Evolutionary conservation across 177 flowering plant species (phyloP).

Genomic region (Vitis hybrid): DNA sequence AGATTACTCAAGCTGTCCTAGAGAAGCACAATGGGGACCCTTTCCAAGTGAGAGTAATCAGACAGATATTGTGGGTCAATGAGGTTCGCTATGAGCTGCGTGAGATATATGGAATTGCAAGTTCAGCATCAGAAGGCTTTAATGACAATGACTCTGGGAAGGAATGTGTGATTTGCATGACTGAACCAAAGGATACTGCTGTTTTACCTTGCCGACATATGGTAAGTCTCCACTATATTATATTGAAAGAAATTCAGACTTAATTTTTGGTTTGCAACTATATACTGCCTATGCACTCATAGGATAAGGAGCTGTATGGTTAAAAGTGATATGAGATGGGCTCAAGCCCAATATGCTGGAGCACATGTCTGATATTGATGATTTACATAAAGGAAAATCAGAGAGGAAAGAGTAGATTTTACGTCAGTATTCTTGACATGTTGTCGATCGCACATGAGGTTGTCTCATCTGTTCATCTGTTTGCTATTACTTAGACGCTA

Average conservation of each 20-base stretch:
- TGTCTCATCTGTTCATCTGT: background rate
- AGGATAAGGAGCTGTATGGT: background rate
- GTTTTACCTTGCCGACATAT: constrained; percentile 93
- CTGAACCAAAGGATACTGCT: constrained; percentile 88
- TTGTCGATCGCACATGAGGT: background rate
- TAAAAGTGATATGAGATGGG: background rate
- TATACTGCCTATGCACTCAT: background rate
- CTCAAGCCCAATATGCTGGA: background rate
- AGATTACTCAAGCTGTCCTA: constrained; percentile 80
- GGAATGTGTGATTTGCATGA: constrained; percentile 95
- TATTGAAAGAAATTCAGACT: background rate
- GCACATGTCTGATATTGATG: background rate
- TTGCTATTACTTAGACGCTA: background rate
- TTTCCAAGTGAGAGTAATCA: constrained; percentile 70
- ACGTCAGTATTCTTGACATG: background rate
- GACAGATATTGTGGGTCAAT: constrained; percentile 80
- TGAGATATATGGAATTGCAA: constrained; percentile 81
- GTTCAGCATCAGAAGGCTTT: constrained; percentile 46
- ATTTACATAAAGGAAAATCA: background rate
- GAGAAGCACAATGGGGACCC: constrained; percentile 49
- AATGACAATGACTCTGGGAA: constrained; percentile 60
- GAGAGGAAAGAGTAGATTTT: background rate
- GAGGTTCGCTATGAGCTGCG: constrained; percentile 84
- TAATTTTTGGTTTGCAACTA: background rate
- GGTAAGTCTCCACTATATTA: constrained; percentile 46